A percentile compares a stretch with the other conserved stretches of the same genome.
phyloP scores from a whole-genome alignment of 2,329 filamentous ascomycete genomes.

The Tolypocladium guangdongense region DNA sequence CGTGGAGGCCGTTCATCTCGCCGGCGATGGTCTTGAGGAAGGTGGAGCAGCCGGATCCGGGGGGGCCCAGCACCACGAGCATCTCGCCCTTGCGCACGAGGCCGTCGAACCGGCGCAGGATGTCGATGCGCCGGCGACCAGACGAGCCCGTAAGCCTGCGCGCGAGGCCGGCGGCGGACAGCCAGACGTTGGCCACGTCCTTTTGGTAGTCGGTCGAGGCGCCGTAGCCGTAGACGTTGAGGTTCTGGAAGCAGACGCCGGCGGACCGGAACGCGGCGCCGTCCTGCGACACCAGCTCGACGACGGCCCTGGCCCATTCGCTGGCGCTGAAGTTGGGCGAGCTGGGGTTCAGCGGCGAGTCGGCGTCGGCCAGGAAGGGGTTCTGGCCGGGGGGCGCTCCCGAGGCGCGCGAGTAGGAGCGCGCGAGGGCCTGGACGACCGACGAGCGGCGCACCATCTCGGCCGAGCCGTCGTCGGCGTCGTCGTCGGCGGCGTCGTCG shows the following conservation, averaged over 20 bases:
- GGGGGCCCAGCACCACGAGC: conserved; percentile 64
- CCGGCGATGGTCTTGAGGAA: conserved; percentile 77
- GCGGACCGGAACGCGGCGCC: conserved; percentile 47
- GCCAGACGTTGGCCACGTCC: conserved; percentile 50
- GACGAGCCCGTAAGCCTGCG: conserved; percentile 37
- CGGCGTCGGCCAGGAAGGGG: conserved; percentile 36
- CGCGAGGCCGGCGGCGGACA: conserved; percentile 33
- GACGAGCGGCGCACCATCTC: conserved; percentile 41
- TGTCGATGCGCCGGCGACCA: conserved; percentile 51
- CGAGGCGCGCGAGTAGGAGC: conserved; percentile 41
- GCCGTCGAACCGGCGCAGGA: conserved; percentile 57
- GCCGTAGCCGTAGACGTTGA: conserved; percentile 59
- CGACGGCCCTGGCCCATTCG: conserved; percentile 50
- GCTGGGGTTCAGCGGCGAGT: conserved; percentile 42
- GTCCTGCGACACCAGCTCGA: conserved; percentile 38
- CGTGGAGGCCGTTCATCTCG: conserved; percentile 68
- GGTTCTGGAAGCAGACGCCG: conserved; percentile 55
- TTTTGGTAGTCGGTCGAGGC: conserved; percentile 61
- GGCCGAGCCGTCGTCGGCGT: too few relatives aligned
- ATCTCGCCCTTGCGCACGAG: conserved; percentile 62
- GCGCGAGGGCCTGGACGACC: conserved; percentile 44
- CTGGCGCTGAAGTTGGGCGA: conserved; percentile 42
- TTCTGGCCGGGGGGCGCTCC: conserved; percentile 23
- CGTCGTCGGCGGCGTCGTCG: conserved; percentile 11
- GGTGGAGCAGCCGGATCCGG: conserved; percentile 68